Percentiles rank a stretch among this genome's conserved stretches.
These are phyloP conservation scores for Neonectria neomacrospora DNA, from an alignment of 2,329 filamentous ascomycete genomes.

Conservation along the genomic window DNA sequence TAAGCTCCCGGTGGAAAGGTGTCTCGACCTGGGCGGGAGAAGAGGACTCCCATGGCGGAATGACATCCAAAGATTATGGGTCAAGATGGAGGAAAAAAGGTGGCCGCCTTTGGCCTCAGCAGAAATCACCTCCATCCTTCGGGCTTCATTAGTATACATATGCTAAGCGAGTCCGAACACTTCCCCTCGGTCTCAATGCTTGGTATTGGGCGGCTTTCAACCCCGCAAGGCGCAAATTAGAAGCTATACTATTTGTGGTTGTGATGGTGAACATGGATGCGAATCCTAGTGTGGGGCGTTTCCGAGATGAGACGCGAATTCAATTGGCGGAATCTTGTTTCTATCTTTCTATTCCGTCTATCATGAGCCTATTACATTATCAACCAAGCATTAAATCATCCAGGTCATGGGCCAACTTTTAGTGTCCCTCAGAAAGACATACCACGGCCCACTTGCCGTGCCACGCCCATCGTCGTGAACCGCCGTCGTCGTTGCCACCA, in stretches of 20 bases:
- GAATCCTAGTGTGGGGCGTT: conserved; percentile 7
- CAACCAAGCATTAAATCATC: conserved; percentile 11
- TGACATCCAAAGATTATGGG: not conserved
- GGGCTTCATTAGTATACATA: no score
- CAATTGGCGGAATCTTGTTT: not conserved
- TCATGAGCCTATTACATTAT: conserved; percentile 25
- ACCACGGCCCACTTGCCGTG: conserved; percentile 97
- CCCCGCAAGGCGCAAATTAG: conserved; percentile 13
- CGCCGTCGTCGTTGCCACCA: conserved; percentile 76
- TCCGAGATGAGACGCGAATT: not conserved
- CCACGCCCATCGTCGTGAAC: conserved; percentile 91
- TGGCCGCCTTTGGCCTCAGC: not conserved
- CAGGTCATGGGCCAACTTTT: conserved; percentile 23
- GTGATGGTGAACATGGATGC: not conserved
- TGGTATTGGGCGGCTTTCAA: not conserved
- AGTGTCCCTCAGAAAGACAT: conserved; percentile 55
- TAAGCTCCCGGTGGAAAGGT: conserved; percentile 21
- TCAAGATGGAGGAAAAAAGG: not conserved
- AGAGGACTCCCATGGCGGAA: conserved; percentile 31
- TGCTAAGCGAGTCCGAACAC: no score
- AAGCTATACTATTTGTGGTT: not conserved
- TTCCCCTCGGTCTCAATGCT: not conserved
- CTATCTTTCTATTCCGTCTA: conserved; percentile 19
- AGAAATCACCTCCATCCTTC: no score
- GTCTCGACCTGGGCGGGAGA: conserved; percentile 27